phyloP scores from a whole-genome alignment of 306 rosid species.

The Ceratonia siliqua region DNA sequence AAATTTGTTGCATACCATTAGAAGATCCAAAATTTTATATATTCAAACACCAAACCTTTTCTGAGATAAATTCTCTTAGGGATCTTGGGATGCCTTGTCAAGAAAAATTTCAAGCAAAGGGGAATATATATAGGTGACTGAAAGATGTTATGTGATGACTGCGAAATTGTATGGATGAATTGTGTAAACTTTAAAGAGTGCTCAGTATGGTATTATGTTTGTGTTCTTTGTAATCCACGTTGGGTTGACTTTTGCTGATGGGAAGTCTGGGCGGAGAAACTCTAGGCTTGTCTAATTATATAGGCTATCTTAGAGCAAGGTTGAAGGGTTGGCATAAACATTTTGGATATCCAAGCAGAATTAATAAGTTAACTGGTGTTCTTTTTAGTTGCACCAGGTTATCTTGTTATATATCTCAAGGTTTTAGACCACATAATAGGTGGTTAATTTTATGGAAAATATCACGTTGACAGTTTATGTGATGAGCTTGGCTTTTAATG shows the following conservation, averaged over 20 bases:
- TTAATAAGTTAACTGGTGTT: neutral
- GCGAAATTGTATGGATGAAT: neutral
- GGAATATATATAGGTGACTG: neutral
- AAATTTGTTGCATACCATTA: no score
- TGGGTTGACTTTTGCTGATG: neutral
- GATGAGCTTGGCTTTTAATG: neutral
- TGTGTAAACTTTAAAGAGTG: neutral
- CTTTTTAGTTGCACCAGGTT: neutral
- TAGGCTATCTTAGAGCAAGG: neutral
- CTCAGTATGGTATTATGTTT: neutral
- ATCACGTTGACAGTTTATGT: neutral
- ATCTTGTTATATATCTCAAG: neutral
- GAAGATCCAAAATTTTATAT: neutral
- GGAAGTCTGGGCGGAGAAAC: neutral
- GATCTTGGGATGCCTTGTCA: neutral
- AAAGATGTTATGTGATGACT: neutral
- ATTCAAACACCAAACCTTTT: neutral
- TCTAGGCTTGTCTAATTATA: neutral
- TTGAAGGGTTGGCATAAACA: neutral
- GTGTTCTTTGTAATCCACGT: neutral
- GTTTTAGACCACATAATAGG: neutral
- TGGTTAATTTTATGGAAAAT: constrained; percentile 6
- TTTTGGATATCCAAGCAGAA: constrained; percentile 1
- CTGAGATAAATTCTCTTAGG: neutral
- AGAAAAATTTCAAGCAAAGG: neutral